phyloP scores from a whole-genome alignment of 208 protist genomes.

The Crithidia expoeki region DNA sequence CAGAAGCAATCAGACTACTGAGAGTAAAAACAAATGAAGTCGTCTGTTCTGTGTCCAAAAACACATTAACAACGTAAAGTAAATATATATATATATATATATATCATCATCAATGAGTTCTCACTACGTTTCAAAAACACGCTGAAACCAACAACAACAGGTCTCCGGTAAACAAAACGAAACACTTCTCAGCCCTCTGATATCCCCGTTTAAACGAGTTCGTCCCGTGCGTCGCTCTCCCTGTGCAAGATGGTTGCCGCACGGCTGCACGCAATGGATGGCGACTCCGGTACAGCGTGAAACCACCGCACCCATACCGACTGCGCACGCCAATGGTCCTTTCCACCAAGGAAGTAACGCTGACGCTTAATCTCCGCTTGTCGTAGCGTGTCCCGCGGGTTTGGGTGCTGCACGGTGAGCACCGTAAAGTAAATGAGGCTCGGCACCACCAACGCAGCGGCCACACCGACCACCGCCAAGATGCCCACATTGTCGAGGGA shows the following conservation, averaged over 20 bases:
- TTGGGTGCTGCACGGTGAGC: constrained; percentile 23
- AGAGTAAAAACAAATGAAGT: no score
- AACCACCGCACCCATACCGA: constrained; percentile 40
- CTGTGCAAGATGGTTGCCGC: neutral
- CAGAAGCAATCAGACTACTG: no score
- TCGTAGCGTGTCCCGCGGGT: constrained; percentile 66
- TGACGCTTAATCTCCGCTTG: constrained; percentile 36
- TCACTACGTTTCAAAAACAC: no score
- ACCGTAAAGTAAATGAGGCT: constrained; percentile 39
- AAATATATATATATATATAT: neutral
- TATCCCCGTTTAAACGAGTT: neutral
- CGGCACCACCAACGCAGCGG: constrained; percentile 49
- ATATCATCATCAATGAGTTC: neutral
- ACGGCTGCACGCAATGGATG: constrained; percentile 22
- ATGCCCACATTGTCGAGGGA: constrained; percentile 42
- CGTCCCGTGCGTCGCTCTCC: neutral
- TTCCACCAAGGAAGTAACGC: constrained; percentile 7
- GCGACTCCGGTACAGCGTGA: constrained; percentile 36
- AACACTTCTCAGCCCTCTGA: no score
- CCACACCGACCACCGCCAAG: constrained; percentile 52
- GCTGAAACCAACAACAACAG: neutral
- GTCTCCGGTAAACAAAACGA: no score
- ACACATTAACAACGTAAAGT: neutral
- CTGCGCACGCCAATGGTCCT: constrained; percentile 22
- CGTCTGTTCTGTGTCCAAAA: no score